Evolutionary conservation across 1,139 yeast genomes (phyloP), one percentile per base, ranked within the genome.

Genomic region (Scheffersomyces titani): DNA sequence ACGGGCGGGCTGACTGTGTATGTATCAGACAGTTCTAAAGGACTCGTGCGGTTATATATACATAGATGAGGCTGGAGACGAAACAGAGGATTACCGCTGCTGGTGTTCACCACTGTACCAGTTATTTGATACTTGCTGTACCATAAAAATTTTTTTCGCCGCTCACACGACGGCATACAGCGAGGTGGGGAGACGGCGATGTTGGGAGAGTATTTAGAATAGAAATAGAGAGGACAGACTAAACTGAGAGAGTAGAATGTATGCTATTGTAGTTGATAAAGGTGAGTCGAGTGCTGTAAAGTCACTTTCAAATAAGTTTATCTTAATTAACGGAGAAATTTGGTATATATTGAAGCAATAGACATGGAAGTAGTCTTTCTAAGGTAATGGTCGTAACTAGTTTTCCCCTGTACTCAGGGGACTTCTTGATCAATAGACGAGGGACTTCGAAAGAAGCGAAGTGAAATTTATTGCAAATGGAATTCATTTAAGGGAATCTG

Each of bases 91-190:
- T 30, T 30, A 30, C 40, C 40, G 40, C 40, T 30, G 40, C 40
- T 11, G 16, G 40, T 3, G 40, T 30, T 30, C 40, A 30, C 40
- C 40, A 30, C 40, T 30, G 13, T 16, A 30, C 16, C 16, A 30
- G 40, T 30, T 30, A 30, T 30, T 30, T 30, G 40, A 11, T 30
- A 94, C 90, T 78, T 92, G 97, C 65, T 85, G 84, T 65, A 90
- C 92, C 96, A 91, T 90, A 36, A 20, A 46, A 46, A 46, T 46
- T 46, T 46, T 46, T 46, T 46, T 46, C 49, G 49, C 49, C 49
- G 49, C 49, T 46, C 49, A 46, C 49, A 46, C 49, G 49, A 46
- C 49, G 49, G 40, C 22, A 22, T 46, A 46, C 49, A 46, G 18
- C 22, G n/a, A n/a, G 11, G 48, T 19, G 20, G 16, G 20, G 49